Evolutionary conservation across 768 basidiomycete species (phyloP), one percentile per base, ranked within the genome.

Genomic region (Rhodotorula sphaerocarpa): DNA sequence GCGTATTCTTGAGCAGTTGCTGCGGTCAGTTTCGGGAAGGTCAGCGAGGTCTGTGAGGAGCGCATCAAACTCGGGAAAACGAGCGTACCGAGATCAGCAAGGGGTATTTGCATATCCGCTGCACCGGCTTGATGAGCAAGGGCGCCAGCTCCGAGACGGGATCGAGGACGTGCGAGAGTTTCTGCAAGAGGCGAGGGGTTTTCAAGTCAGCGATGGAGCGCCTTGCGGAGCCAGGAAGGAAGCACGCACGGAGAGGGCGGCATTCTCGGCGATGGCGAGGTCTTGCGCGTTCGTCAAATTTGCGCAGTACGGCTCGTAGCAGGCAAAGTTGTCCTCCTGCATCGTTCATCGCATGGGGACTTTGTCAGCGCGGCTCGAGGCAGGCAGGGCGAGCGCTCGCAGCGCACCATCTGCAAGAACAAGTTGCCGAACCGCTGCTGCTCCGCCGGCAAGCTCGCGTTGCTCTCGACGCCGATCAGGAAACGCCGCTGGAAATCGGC

Each of bases 21-120:
- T 74, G 70, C 25, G 34, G 30, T 2, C 11, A 23, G n/a, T n/a
- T n/a, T n/a, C n/a, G n/a, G n/a, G n/a, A n/a, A n/a, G n/a, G n/a
- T n/a, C n/a, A 27, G n/a, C 7, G n/a, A 12, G 23, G 18, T 23
- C 5, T 43, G 27, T 50, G 25, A 3, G 25, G 7, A 12, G 18
- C 10, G 5, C 15, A n/a, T n/a, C 15, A 30, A 20, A n/a, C n/a
- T n/a, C n/a, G n/a, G n/a, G n/a, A n/a, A n/a, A n/a, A n/a, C n/a
- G n/a, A n/a, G n/a, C n/a, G n/a, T n/a, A n/a, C 72, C 75, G 88
- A 86, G 71, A 97, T 83, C 27, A 97, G 82, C 10, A 99, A 80
- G 30, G 92, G 92, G 75, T 97, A 97, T 79, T 96, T 97, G 82
- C 91, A 95, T 68, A 99, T 85, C 69, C 95, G 85, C 75, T 99